Evolutionary conservation across 2,329 filamentous ascomycete species (phyloP).

Genomic region (Fonsecaea pedrosoi): DNA sequence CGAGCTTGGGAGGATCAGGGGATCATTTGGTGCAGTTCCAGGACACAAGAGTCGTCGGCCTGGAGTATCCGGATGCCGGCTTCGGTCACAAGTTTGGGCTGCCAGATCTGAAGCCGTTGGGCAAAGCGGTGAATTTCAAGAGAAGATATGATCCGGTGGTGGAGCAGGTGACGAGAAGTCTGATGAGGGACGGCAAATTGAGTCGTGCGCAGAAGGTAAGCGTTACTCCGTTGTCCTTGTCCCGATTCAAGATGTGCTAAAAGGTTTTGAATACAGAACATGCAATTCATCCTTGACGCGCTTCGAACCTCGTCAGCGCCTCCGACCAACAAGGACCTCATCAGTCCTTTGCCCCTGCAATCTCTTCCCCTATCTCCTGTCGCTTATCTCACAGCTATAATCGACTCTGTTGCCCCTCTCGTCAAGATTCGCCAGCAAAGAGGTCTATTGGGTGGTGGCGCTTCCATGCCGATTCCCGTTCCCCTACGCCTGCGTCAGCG

Average conservation of each 20-base stretch:
- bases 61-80: conserved; percentile 39
- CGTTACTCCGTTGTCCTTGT: conserved; percentile 8
- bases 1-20: conserved; percentile 15
- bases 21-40: conserved; percentile 37
- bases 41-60: conserved; percentile 42
- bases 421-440: conserved; percentile 77
- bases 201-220: conserved; percentile 83
- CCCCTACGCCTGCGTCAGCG: conserved; percentile 78
- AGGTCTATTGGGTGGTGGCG: conserved; percentile 84
- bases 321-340: conserved; percentile 42
- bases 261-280: conserved; percentile 66
- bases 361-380: conserved; percentile 89
- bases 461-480: conserved; percentile 79
- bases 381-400: conserved; percentile 84
- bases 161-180: conserved; percentile 82
- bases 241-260: conserved; percentile 1
- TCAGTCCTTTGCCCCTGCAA: conserved; percentile 75
- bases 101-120: conserved; percentile 66
- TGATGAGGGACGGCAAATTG: conserved; percentile 93
- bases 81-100: conserved; percentile 79
- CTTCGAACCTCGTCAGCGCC: conserved; percentile 75
- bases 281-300: conserved; percentile 79
- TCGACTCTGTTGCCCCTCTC: conserved; percentile 91
- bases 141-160: conserved; percentile 85
- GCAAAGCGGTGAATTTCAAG: conserved; percentile 70